phyloP scores from a whole-genome alignment of 140 eudicot species.

The Flaveria floridana region DNA sequence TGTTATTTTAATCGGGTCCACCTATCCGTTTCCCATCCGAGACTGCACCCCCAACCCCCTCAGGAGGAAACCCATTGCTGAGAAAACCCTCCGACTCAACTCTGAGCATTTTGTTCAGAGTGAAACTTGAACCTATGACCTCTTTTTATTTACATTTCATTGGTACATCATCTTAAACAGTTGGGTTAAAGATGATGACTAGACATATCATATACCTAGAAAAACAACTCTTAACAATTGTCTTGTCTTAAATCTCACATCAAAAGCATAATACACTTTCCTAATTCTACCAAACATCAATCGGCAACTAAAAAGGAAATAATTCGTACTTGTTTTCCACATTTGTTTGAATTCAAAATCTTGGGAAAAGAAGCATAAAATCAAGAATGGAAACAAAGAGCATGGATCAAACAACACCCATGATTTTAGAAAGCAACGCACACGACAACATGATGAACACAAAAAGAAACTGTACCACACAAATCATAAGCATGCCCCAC shows the following conservation, averaged over 20 bases:
- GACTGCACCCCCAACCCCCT: no score
- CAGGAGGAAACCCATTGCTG: no score
- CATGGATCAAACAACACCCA: conserved; percentile 6
- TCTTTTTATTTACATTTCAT: no score
- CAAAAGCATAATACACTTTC: background rate
- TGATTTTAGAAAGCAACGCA: background rate
- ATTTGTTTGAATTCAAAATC: background rate
- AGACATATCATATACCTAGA: background rate
- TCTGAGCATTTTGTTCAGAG: no score
- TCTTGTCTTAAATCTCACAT: background rate
- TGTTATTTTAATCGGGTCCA: no score
- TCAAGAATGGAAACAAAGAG: background rate
- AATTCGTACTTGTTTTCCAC: background rate
- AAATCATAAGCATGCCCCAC: background rate
- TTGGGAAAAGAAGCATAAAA: background rate
- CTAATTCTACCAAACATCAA: conserved; percentile 2
- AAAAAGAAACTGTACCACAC: background rate
- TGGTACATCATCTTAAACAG: no score
- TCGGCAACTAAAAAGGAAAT: background rate
- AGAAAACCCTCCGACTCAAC: no score
- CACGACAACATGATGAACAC: background rate
- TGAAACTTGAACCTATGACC: no score
- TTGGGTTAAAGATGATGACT: no score
- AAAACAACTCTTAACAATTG: background rate
- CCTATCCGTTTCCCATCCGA: no score